Base-by-base conservation (phyloP, 306 rosid genomes). In the Oxytropis ochrocephala region DNA sequence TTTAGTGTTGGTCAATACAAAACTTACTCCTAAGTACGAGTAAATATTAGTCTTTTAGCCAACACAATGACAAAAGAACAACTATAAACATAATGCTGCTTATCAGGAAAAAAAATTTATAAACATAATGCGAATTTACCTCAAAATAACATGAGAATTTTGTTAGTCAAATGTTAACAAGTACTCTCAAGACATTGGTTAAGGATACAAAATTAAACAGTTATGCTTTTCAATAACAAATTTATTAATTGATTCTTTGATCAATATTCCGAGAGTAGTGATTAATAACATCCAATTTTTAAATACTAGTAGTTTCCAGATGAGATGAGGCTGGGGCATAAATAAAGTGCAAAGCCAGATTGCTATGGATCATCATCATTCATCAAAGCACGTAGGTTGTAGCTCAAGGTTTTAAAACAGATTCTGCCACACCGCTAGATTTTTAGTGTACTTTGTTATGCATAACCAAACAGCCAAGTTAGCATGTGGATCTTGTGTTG, bases 351-450 rank as follows among this genome's bases (percentile, higher is more conserved):
- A 30, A 53, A n/a, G 17, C 39, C 71, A 52, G 55, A 75, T 64
- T 29, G 8, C 6, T 42, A 12, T 76, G 63, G 13, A 12, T 6
- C 50, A 35, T 58, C 47, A 35, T n/a, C n/a, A n/a, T n/a, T n/a
- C n/a, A n/a, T 58, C 48, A 8, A 59, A 47, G 35, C 69, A 67
- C 50, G 75, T 72, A 65, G 57, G 8, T 70, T 53, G 78, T 67
- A 78, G 69, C 50, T 64, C 51, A 47, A 0, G 7, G 0, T 6
- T 10, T 41, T 38, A 13, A 5, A 19, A 42, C 67, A 69, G 51
- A 51, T 44, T 19, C 48, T 43, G 11, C 38, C n/a, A 13, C 24
- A 3, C 35, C 18, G 12, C 14, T 6, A 11, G 38, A 6, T 18
- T 42, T 24, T 42, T 42, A 12, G 35, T 19, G 68, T 60, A 46